Conservation (phyloP, 2,329 filamentous ascomycete species). For the Trichoderma harzianum region DNA sequence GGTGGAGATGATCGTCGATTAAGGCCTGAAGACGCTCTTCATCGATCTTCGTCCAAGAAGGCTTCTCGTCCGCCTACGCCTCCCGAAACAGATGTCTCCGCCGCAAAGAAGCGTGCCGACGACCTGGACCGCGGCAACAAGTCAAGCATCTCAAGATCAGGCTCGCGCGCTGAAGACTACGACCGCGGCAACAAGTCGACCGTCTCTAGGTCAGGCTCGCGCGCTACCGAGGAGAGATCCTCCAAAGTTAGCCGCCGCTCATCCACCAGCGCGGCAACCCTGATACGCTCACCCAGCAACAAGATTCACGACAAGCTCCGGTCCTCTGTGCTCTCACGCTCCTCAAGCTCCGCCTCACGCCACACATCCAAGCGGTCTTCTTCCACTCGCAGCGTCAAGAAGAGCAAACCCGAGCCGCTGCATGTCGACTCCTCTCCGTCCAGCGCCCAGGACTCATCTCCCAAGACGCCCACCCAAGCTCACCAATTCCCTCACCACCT, state of each 20-base stretch:
- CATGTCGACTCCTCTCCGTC: slow-evolving; percentile 47
- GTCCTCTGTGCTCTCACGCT: slow-evolving; percentile 32
- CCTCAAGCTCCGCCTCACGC: slow-evolving; percentile 33
- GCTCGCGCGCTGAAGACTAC: slow-evolving; percentile 43
- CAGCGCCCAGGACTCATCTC: slow-evolving; percentile 53
- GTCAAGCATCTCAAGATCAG: slow-evolving; percentile 43
- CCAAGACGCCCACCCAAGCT: slow-evolving; percentile 57
- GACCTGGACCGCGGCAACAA: slow-evolving; percentile 27
- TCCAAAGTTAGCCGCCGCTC: slow-evolving; percentile 53
- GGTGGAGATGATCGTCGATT: slow-evolving; percentile 47
- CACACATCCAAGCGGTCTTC: slow-evolving; percentile 37
- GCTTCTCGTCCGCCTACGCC: slow-evolving; percentile 57
- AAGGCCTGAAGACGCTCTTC: slow-evolving; percentile 45
- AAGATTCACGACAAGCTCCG: slow-evolving; percentile 37
- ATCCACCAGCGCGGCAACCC: slow-evolving; percentile 57
- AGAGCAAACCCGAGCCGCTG: slow-evolving; percentile 37
- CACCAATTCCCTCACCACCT: slow-evolving; percentile 48
- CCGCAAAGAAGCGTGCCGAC: slow-evolving; percentile 36
- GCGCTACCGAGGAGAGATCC: slow-evolving; percentile 46
- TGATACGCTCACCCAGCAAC: slow-evolving; percentile 39
- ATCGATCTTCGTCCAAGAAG: slow-evolving; percentile 38
- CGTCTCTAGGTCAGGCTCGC: slow-evolving; percentile 43
- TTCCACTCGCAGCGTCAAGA: slow-evolving; percentile 33
- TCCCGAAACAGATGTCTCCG: slow-evolving; percentile 60
- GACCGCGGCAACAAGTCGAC: slow-evolving; percentile 33